These are phyloP conservation scores for Mrakia blollopis DNA, from an alignment of 768 basidiomycete genomes.

Conservation along the genomic window DNA sequence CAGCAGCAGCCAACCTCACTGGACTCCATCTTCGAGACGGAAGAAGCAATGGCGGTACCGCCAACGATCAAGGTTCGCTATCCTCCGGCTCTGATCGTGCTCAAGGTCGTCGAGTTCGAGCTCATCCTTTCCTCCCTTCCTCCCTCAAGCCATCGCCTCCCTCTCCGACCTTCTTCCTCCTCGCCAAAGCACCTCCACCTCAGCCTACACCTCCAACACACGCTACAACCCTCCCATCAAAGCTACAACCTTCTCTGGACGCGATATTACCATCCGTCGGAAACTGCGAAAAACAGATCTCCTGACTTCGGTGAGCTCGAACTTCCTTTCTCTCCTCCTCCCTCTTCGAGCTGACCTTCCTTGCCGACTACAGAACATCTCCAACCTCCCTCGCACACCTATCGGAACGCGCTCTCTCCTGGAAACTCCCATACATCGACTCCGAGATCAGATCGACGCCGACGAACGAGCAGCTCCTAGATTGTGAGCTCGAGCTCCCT, in stretches of 20 bases:
- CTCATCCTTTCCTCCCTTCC: not conserved
- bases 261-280: not conserved
- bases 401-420: slow-evolving; percentile 8
- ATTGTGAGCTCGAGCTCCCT: not conserved
- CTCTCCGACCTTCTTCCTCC: slow-evolving; percentile 13
- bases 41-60: not conserved
- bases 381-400: slow-evolving; percentile 23
- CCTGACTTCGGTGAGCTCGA: not conserved
- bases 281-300: not conserved
- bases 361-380: not conserved
- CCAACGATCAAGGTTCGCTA: not conserved
- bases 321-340: not conserved
- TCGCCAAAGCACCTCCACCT: slow-evolving; percentile 10
- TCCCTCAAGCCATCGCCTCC: slow-evolving; percentile 4
- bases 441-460: slow-evolving; percentile 21
- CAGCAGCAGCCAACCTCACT: slow-evolving; percentile 13
- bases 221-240: not conserved
- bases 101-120: not conserved
- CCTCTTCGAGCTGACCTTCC: not conserved
- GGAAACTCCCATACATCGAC: slow-evolving; percentile 18
- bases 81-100: too few relatives aligned
- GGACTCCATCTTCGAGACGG: not conserved
- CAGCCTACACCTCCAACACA: not conserved
- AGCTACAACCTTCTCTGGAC: slow-evolving; percentile 14
- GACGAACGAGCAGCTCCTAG: slow-evolving; percentile 1